phyloP scores from a whole-genome alignment of 306 rosid genomes.

The Begonia peltatifolia region DNA sequence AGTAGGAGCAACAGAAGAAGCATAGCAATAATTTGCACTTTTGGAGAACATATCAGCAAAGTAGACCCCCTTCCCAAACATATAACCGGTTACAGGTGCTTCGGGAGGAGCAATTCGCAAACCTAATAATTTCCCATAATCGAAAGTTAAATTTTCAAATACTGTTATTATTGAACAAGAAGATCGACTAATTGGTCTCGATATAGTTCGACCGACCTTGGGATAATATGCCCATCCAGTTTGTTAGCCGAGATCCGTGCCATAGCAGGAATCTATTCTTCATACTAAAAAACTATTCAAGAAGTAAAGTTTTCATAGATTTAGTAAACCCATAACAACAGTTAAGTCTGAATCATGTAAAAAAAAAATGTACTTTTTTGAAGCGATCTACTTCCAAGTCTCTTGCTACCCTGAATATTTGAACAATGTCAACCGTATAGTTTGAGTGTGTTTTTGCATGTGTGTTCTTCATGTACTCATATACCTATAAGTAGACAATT shows the following conservation, averaged over 20 bases:
- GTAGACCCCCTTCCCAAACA: constrained; percentile 96
- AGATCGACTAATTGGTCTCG: background rate
- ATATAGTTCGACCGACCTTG: constrained; percentile 39
- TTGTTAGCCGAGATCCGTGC: constrained; percentile 96
- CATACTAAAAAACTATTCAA: constrained; percentile 43
- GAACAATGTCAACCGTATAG: constrained; percentile 56
- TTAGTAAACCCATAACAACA: no score
- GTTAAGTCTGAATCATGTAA: background rate
- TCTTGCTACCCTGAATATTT: constrained; percentile 52
- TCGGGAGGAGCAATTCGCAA: constrained; percentile 98
- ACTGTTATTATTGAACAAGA: constrained; percentile 6
- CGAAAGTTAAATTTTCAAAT: constrained; percentile 6
- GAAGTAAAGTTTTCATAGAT: constrained; percentile 1
- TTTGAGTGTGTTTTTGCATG: constrained; percentile 85
- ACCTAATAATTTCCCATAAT: constrained; percentile 26
- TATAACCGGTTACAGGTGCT: constrained; percentile 90
- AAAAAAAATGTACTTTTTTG: constrained; percentile 36
- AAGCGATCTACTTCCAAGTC: constrained; percentile 64
- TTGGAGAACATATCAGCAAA: constrained; percentile 99
- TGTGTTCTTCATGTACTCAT: constrained; percentile 63
- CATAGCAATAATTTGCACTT: constrained; percentile 91
- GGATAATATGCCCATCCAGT: constrained; percentile 96
- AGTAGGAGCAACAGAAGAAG: constrained; percentile 29
- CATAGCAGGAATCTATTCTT: constrained; percentile 85
- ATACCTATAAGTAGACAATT: constrained; percentile 29